Conservation (phyloP, 768 basidiomycete genomes). For the Trametes coccinea region DNA sequence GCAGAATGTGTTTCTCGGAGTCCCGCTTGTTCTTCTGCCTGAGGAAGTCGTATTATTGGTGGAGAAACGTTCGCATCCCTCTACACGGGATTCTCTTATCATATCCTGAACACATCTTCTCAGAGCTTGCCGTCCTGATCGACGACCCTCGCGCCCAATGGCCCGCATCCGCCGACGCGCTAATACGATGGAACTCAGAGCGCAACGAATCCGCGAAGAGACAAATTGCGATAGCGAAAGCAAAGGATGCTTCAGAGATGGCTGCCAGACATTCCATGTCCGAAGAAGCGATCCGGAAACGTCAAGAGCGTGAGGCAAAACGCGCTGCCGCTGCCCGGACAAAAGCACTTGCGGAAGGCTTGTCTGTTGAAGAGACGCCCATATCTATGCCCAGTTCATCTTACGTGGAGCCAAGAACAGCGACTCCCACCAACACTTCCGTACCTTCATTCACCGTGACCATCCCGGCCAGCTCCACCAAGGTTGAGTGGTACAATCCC, state of each 20-base stretch:
- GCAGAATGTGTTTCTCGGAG: conserved; percentile 93
- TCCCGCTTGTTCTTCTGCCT: conserved; percentile 85
- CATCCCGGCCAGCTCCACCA: conserved; percentile 64
- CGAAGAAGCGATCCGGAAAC: conserved; percentile 67
- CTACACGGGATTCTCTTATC: neutral
- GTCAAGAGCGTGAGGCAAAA: conserved; percentile 65
- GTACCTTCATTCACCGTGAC: conserved; percentile 50
- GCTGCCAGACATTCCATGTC: conserved; percentile 28
- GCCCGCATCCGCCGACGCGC: conserved; percentile 46
- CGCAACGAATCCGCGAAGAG: conserved; percentile 46
- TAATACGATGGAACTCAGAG: conserved; percentile 54
- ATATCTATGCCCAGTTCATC: neutral
- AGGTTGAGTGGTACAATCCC: conserved; percentile 69
- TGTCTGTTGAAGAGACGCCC: conserved; percentile 4
- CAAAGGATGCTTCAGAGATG: conserved; percentile 49
- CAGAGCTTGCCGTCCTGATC: conserved; percentile 77
- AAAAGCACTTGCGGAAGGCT: conserved; percentile 27
- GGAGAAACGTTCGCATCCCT: conserved; percentile 62
- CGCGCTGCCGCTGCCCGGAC: conserved; percentile 30
- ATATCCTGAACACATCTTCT: neutral
- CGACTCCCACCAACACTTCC: conserved; percentile 18
- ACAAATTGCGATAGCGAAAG: conserved; percentile 51
- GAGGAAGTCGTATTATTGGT: conserved; percentile 92
- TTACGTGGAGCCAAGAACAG: conserved; percentile 14
- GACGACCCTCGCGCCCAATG: conserved; percentile 66